Evolutionary conservation across 345 rosid genomes (phyloP).

Genomic region (Abelmoschus esculentus): DNA sequence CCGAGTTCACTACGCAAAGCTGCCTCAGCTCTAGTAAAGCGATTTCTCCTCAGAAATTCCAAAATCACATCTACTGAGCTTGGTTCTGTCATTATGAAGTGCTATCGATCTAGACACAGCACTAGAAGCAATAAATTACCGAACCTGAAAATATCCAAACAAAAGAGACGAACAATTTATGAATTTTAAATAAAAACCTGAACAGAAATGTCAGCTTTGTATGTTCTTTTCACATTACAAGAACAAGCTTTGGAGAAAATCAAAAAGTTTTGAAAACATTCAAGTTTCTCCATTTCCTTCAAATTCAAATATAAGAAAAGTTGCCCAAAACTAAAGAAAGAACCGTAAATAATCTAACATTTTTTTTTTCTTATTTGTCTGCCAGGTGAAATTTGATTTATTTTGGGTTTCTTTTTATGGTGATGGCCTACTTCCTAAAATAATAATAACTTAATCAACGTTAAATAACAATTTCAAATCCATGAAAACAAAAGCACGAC

Average conservation of each 20-base stretch:
- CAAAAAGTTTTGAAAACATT: neutral
- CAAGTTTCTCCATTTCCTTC: neutral
- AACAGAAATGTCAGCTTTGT: neutral
- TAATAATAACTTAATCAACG: neutral
- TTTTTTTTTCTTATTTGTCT: neutral
- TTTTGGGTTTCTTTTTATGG: neutral
- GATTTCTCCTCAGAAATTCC: conserved; percentile 70
- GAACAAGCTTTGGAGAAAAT: neutral
- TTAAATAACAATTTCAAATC: neutral
- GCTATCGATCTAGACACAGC: conserved; percentile 16
- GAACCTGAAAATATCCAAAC: conserved; percentile 30
- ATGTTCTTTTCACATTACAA: neutral
- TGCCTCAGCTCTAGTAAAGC: conserved; percentile 85
- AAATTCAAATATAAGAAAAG: neutral
- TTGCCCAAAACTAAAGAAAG: neutral
- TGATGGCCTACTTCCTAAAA: neutral
- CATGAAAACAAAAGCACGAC: neutral
- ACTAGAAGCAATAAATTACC: conserved; percentile 19
- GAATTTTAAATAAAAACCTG: neutral
- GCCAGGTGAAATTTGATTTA: neutral
- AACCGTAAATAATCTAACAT: neutral
- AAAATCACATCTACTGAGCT: conserved; percentile 67
- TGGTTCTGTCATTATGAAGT: conserved; percentile 52
- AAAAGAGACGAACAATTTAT: neutral
- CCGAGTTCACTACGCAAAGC: conserved; percentile 82